These are phyloP conservation scores for Brasenia schreberi DNA, from an alignment of 164 flowering plant genomes.

Conservation along the genomic window DNA sequence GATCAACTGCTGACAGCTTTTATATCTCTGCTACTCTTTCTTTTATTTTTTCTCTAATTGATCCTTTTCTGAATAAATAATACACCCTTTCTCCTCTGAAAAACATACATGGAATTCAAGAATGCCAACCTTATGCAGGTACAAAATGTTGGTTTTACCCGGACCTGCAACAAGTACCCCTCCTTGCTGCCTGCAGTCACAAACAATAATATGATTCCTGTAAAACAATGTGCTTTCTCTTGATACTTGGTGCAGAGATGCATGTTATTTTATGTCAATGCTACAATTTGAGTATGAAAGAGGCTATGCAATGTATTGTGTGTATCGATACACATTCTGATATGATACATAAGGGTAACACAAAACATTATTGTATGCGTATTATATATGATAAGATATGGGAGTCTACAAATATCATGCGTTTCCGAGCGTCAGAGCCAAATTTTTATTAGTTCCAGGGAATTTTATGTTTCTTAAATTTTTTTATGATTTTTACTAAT, in stretches of 20 bases:
- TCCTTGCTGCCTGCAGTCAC: conserved; percentile 71
- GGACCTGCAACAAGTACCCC: conserved; percentile 95
- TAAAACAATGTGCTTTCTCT: not conserved
- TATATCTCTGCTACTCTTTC: too few relatives aligned
- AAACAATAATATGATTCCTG: not conserved
- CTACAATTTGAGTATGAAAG: not conserved
- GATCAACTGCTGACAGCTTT: too few relatives aligned
- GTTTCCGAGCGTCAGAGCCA: too few relatives aligned
- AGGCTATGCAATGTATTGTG: not conserved
- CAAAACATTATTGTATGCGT: too few relatives aligned
- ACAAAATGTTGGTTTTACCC: conserved; percentile 70
- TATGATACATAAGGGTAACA: not conserved
- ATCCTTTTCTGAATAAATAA: too few relatives aligned
- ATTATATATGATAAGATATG: too few relatives aligned
- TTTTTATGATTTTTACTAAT: too few relatives aligned
- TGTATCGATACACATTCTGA: not conserved
- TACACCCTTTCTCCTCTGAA: too few relatives aligned
- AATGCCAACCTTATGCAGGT: conserved; percentile 59
- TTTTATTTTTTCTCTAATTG: too few relatives aligned
- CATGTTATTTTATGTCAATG: not conserved
- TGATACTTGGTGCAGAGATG: not conserved
- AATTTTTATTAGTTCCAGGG: too few relatives aligned
- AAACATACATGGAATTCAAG: not conserved
- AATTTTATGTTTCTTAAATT: too few relatives aligned
- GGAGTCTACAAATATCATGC: too few relatives aligned